Evolutionary conservation across 208 protist genomes (phyloP), one percentile per base, ranked within the genome.

Genomic region (Plasmodiophora brassicae): DNA sequence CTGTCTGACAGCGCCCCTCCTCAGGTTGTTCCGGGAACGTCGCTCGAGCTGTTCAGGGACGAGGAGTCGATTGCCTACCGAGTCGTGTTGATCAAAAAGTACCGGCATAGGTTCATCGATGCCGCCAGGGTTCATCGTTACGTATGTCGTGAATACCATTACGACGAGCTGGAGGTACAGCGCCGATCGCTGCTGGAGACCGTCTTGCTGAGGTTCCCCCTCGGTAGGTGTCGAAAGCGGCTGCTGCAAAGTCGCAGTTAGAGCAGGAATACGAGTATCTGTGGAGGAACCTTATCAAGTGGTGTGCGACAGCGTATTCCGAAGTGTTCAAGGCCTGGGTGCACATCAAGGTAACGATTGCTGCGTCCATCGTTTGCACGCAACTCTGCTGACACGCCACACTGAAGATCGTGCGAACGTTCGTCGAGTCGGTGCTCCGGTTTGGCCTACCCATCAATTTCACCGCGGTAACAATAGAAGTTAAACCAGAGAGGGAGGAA

Each of bases 241-340:
- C 65, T 14, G n/a, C 65, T 5, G 5, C 65, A 38, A 78, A 78
- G 41, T 78, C 41, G 5, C 65, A 78, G 41, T 38, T 32, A 38
- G 14, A 78, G n/a, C 32, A 78, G 41, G 65, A 78, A 32, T 5
- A 5, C 41, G 65, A 78, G 10, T 78, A 78, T 78, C 65, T 78
- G 32, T 78, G 65, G 65, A 78, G 65, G n/a, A 78, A 78, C n/a
- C n/a, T 78, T 5, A 38, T 78, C 65, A 78, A 32, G n/a, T 78
- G 65, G 65, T 78, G 65, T 78, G 5, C 65, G 32, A 78, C 65
- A 78, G 65, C 65, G 5, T 78, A 78, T 78, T 78, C 65, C n/a
- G 65, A 78, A 78, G 65, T 78, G 20, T 78, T 78, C n/a, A 78
- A 78, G 65, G 65, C 65, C 41, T 78, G 65, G 65, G 41, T 78